These are phyloP conservation scores for Castanea mollissima DNA, from an alignment of 306 rosid genomes.

Conservation along the genomic window DNA sequence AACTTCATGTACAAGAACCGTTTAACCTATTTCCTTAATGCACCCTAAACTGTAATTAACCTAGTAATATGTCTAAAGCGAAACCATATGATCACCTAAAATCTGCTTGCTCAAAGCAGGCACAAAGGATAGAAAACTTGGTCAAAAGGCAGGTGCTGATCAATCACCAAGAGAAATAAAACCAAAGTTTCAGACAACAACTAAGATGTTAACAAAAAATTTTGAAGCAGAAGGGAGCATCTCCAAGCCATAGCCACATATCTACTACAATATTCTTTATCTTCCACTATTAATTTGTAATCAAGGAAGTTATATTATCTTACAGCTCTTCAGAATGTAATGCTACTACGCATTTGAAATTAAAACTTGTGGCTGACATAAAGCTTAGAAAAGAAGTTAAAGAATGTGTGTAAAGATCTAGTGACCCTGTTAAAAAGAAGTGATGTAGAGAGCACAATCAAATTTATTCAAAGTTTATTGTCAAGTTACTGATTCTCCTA, in stretches of 20 bases:
- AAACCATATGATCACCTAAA: neutral
- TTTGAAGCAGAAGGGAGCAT: neutral
- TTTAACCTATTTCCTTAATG: neutral
- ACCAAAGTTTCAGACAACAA: neutral
- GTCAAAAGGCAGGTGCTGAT: neutral
- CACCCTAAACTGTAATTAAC: neutral
- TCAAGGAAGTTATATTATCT: neutral
- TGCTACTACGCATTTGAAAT: neutral
- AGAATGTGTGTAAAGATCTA: neutral
- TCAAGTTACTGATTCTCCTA: no score
- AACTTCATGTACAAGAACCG: neutral
- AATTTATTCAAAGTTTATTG: no score
- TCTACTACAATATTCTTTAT: neutral
- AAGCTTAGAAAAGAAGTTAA: neutral
- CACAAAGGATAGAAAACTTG: neutral
- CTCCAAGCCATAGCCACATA: neutral
- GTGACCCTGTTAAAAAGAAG: neutral
- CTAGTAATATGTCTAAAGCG: neutral
- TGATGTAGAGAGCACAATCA: no score
- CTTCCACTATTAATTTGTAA: neutral
- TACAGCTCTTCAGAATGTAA: neutral
- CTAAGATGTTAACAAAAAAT: neutral
- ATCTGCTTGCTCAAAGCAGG: neutral
- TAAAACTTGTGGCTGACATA: neutral
- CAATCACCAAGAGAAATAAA: neutral